Evolutionary conservation across 169 alveolate species (phyloP), one percentile per base, ranked within the genome.

Genomic region (Plasmodium gonderi): DNA sequence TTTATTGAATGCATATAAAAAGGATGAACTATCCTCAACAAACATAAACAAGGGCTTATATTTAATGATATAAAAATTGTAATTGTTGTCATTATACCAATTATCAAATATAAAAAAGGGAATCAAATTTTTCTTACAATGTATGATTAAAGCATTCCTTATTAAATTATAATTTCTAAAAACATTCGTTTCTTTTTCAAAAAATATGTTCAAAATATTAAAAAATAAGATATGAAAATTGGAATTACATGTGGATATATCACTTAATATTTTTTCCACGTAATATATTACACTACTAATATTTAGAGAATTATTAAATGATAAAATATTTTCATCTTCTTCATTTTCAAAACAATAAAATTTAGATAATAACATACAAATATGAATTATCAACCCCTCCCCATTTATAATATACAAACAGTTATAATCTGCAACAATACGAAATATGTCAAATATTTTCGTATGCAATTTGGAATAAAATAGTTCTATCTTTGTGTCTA

Each of bases 21-120:
- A 95, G 47, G 97, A 95, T 14, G 97, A 95, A 42, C 97, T 96
- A 20, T 95, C 97, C 33, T 95, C 97, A 20, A 95, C 89, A 79
- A 95, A 47, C 79, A 95, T 92, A 82, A 95, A 95, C 26, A 96
- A 45, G 6, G 97, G 97, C 60, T 95, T 95, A 44, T 91, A 92
- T 60, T 92, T 82, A 38, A 78, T 75, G 14, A 95, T 31, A 72
- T 94, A 94, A 26, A 78, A 36, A 38, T 91, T 54, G 93, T 95
- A 95, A 23, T 82, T 79, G 11, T 44, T 11, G 36, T 95, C 97
- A 68, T 76, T 83, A 45, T 85, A 91, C 97, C 97, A 95, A 40
- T 95, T 94, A 36, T 91, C 90, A 91, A 94, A 95, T 20, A 80
- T 75, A 49, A 69, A 90, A 72, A 69, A 80, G 2, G 94, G 94